Percentiles rank a stretch among this genome's conserved stretches.
phyloP scores from a whole-genome alignment of 148 eudicot species.

The Fallopia convolvulus region DNA sequence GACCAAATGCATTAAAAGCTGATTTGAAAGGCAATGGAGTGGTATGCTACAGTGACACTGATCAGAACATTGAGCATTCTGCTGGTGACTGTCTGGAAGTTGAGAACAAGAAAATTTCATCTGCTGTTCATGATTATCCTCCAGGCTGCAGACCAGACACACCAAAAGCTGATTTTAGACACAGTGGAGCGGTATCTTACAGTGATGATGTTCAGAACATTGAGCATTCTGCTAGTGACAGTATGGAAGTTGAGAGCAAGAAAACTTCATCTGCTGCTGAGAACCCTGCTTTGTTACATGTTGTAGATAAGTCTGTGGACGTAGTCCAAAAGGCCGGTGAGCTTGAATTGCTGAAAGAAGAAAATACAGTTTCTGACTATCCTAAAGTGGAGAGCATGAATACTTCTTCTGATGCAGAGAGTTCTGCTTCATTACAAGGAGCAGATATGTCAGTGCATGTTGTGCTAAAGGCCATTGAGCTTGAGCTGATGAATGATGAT shows the following conservation, averaged over 20 bases:
- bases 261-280: not conserved
- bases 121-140: constrained; percentile 47
- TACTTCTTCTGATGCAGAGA: not conserved
- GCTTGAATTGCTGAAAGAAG: not conserved
- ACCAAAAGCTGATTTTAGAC: constrained; percentile 5
- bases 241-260: not conserved
- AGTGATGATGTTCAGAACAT: not conserved
- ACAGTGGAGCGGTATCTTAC: not conserved
- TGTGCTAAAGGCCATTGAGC: not conserved
- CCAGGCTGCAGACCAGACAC: constrained; percentile 51
- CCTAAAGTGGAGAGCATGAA: not conserved
- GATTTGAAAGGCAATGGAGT: not conserved
- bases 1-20: constrained; percentile 27
- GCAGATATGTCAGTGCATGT: not conserved
- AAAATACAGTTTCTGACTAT: not conserved
- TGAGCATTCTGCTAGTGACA: not conserved
- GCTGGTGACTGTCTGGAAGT: not conserved
- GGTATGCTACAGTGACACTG: not conserved
- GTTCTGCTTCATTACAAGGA: not conserved
- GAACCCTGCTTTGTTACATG: not conserved
- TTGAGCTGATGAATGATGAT: constrained; percentile 8
- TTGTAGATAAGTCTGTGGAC: not conserved
- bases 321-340: not conserved
- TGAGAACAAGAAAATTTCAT: not conserved
- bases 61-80: not conserved